Evolutionary conservation across 176 grass and related monocot species (phyloP), one percentile per base, ranked within the genome.

Genomic region (Aegilops bicornis): DNA sequence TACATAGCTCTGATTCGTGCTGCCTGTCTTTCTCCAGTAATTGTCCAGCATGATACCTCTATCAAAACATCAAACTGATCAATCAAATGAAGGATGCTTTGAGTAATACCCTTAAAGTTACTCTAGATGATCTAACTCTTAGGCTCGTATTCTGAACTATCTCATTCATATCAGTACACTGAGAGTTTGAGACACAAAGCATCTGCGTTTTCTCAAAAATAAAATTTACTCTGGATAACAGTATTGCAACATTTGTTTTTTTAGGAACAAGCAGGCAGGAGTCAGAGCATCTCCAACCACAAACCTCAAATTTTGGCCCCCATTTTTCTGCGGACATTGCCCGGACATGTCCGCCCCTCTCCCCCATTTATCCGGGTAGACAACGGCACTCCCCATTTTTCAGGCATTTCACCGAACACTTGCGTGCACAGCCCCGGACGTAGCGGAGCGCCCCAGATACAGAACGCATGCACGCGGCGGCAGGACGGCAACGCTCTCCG

Each of bases 11-110:
- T 82, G 37, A 89, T 89, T 35, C 78, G 48, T 52, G 83, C 70
- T 39, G 83, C 88, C 42, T 86, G 83, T 39, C 83, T 90, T 90
- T 90, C 88, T 77, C 88, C 83, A 29, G 88, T 82, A 23, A 89
- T 89, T 86, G 78, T 86, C 88, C 88, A 89, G 60, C 78, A 89
- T 77, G 83, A 82, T 30, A 86, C 88, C 83, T 90, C 88, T 90
- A 77, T 48, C 5, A 89, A 85, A 85, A 69, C 30, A 81, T 35
- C 8, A 78, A 45, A 58, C 50, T 71, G 72, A 1, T 85, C 73
- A 80, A 45, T 80, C 9, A 79, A 22, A 6, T 22, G 69, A 40
- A 72, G 69, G 69, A 72, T n/a, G 42, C 19, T 73, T 73, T 3
- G 22, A 73, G 40, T 47, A 45, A 27, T 47, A n/a, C 13, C 39